Percentiles rank a stretch among this genome's conserved stretches.
Evolutionary conservation across 2,329 filamentous ascomycete genomes (phyloP).

Genomic region (Colletotrichum horii): DNA sequence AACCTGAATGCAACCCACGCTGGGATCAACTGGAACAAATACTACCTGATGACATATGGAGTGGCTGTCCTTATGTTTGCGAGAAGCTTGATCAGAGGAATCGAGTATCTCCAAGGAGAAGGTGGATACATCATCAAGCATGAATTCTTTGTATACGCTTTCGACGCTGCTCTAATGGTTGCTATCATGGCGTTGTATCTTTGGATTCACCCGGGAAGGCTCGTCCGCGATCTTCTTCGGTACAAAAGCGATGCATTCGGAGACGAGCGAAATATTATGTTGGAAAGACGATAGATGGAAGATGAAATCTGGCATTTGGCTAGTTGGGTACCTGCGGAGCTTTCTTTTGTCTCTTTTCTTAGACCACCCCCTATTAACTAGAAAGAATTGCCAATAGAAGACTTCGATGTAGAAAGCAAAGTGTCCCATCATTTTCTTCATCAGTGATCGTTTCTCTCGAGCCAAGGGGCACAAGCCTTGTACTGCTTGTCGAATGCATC

Average conservation of each 20-base stretch:
- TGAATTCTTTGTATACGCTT: slow-evolving; percentile 46
- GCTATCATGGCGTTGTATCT: slow-evolving; percentile 37
- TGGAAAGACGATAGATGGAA: not conserved
- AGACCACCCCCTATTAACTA: not conserved
- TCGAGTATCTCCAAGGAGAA: slow-evolving; percentile 24
- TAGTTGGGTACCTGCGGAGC: not conserved
- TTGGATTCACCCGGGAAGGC: slow-evolving; percentile 19
- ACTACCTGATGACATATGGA: slow-evolving; percentile 20
- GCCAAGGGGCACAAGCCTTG: slow-evolving; percentile 11
- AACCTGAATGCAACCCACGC: not conserved
- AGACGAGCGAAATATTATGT: not conserved
- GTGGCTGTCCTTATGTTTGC: slow-evolving; percentile 20
- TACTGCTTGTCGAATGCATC: not conserved
- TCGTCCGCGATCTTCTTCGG: slow-evolving; percentile 12
- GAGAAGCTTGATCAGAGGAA: slow-evolving; percentile 23
- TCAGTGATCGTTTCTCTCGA: not conserved
- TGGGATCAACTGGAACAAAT: slow-evolving; percentile 20
- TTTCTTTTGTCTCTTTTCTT: not conserved
- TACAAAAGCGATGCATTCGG: not conserved
- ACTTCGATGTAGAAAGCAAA: fast-evolving
- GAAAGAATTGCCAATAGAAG: fast-evolving
- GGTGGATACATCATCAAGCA: slow-evolving; percentile 43
- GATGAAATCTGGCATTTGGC: not conserved
- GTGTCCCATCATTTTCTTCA: not conserved
- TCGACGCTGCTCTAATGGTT: slow-evolving; percentile 46